A percentile compares a stretch with the other conserved stretches of the same genome.
phyloP scores from a whole-genome alignment of 2,329 filamentous ascomycete genomes.

The Exophiala oligosperma region DNA sequence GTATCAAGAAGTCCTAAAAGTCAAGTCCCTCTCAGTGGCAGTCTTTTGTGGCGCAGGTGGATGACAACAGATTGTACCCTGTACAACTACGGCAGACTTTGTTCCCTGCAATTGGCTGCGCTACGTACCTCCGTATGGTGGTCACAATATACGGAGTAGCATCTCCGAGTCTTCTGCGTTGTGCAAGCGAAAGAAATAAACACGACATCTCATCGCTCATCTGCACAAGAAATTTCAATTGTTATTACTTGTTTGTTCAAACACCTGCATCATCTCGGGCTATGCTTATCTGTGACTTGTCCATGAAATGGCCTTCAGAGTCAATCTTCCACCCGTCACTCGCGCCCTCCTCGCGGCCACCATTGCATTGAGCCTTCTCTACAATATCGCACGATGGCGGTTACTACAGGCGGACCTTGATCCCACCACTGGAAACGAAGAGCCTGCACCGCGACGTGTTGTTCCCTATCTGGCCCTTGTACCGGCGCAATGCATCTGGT shows the following conservation, averaged over 20 bases:
- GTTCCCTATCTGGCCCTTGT: conserved; percentile 87
- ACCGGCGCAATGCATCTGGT: conserved; percentile 77
- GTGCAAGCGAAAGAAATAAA: neutral
- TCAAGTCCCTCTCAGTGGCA: no score
- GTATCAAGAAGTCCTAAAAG: no score
- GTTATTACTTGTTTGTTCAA: neutral
- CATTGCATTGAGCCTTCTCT: conserved; percentile 73
- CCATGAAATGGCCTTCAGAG: conserved; percentile 67
- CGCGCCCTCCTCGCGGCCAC: conserved; percentile 75
- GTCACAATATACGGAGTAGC: no score
- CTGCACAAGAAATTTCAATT: neutral
- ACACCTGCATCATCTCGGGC: conserved; percentile 1
- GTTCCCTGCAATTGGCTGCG: no score
- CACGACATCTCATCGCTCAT: neutral
- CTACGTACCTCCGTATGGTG: no score
- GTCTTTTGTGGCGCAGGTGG: no score
- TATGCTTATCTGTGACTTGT: conserved; percentile 1
- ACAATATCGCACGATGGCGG: conserved; percentile 63
- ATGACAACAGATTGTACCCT: no score
- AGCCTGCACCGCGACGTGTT: conserved; percentile 59
- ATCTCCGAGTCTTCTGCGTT: no score
- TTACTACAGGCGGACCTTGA: conserved; percentile 58
- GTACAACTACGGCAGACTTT: no score
- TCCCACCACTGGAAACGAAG: conserved; percentile 37
- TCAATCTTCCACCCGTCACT: conserved; percentile 92